Evolutionary conservation across 768 basidiomycete species (phyloP).

Genomic region (Cystoderma amianthinum): DNA sequence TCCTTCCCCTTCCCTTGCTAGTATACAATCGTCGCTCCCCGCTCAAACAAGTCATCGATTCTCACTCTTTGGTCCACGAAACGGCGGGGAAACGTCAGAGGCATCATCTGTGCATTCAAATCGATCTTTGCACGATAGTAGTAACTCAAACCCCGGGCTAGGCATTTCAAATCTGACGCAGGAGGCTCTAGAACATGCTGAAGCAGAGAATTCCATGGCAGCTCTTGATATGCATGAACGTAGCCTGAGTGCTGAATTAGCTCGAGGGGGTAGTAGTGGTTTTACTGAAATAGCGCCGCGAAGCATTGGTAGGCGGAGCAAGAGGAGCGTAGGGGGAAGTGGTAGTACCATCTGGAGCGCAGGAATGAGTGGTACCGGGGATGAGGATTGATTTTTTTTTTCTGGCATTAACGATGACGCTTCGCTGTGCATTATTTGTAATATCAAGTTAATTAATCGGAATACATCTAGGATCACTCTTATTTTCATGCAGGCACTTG

Average conservation of each 20-base stretch:
- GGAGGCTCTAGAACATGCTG: constrained; percentile 72
- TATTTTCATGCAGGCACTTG: no score
- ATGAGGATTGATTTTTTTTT: constrained; percentile 20
- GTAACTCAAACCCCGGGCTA: constrained; percentile 13
- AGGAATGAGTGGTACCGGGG: constrained; percentile 63
- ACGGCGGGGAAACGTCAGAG: constrained; percentile 33
- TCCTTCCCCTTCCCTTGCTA: constrained; percentile 17
- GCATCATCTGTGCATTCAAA: constrained; percentile 41
- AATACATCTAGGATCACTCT: no score
- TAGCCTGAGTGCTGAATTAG: constrained; percentile 63
- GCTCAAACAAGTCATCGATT: constrained; percentile 41
- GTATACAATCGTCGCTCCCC: constrained; percentile 16
- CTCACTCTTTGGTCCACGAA: constrained; percentile 62
- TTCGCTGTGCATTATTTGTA: no score
- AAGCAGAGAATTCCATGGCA: constrained; percentile 70
- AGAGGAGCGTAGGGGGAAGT: constrained; percentile 56
- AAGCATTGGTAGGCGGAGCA: constrained; percentile 49
- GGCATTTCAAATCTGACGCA: constrained; percentile 61
- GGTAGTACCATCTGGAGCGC: constrained; percentile 86
- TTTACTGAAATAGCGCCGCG: constrained; percentile 67
- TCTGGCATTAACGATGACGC: no score
- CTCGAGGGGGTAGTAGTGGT: constrained; percentile 64
- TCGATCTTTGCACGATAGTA: constrained; percentile 19
- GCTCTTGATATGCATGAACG: constrained; percentile 79
- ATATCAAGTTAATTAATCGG: no score